Evolutionary conservation across 2,329 filamentous ascomycete genomes (phyloP).

Genomic region (Pestalotiopsis fici): DNA sequence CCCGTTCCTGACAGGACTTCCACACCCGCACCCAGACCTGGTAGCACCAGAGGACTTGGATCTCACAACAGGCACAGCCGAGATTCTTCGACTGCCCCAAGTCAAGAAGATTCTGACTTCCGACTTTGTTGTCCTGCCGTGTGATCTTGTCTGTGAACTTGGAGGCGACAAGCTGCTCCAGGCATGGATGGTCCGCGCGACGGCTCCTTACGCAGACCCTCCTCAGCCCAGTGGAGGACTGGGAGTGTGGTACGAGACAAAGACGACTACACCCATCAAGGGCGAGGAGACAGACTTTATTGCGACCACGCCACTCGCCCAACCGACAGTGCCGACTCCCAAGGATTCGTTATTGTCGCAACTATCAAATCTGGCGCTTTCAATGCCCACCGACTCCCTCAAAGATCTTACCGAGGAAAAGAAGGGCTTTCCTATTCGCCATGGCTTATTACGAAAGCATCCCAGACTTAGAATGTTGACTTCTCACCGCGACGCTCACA

Average conservation of each 20-base stretch:
- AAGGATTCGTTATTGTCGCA: slow-evolving; percentile 66
- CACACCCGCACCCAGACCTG: slow-evolving; percentile 72
- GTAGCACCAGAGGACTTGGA: slow-evolving; percentile 76
- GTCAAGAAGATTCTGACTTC: slow-evolving; percentile 76
- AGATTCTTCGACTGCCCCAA: slow-evolving; percentile 82
- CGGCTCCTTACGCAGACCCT: slow-evolving; percentile 52
- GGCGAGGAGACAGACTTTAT: slow-evolving; percentile 93
- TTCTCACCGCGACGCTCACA: slow-evolving; percentile 85
- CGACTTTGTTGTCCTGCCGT: slow-evolving; percentile 90
- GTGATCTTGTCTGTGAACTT: slow-evolving; percentile 89
- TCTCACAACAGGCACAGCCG: slow-evolving; percentile 84
- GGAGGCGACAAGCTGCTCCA: slow-evolving; percentile 81
- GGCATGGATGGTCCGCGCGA: slow-evolving; percentile 87
- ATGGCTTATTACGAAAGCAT: slow-evolving; percentile 74
- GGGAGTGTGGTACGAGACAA: slow-evolving; percentile 89
- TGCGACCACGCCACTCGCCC: slow-evolving; percentile 69
- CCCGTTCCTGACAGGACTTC: slow-evolving; percentile 73
- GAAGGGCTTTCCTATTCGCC: slow-evolving; percentile 72
- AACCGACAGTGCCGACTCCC: slow-evolving; percentile 57
- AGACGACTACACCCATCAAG: slow-evolving; percentile 74
- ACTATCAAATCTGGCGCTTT: slow-evolving; percentile 79
- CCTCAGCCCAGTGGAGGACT: slow-evolving; percentile 71
- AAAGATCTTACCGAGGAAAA: slow-evolving; percentile 80
- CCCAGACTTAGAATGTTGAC: slow-evolving; percentile 78
- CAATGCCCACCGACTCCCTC: slow-evolving; percentile 84